Evolutionary conservation across 1,139 yeast species (phyloP).

Genomic region (Hanseniaspora uvarum): DNA sequence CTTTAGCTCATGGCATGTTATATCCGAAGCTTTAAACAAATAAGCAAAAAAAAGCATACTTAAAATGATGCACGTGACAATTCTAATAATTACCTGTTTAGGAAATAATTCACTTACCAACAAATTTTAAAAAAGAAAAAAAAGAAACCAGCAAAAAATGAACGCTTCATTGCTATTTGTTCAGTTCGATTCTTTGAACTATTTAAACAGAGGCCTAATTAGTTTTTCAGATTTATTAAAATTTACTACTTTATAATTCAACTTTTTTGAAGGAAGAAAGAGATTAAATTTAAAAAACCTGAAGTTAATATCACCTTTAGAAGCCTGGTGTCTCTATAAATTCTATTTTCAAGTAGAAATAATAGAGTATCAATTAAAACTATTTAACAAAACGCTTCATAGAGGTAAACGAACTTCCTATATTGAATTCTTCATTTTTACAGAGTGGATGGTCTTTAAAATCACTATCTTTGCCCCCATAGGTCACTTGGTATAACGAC

Average conservation of each 20-base stretch:
- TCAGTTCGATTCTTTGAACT: neutral
- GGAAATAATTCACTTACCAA: neutral
- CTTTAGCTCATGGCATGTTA: too few relatives aligned
- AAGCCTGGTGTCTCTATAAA: conserved; percentile 1
- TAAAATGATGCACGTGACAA: neutral
- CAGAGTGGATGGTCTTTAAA: conserved; percentile 17
- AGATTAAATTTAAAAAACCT: conserved; percentile 1
- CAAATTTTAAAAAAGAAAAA: neutral
- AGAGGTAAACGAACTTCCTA: conserved; percentile 33
- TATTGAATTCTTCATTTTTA: conserved; percentile 19
- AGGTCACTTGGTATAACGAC: conserved; percentile 6
- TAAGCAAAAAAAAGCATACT: too few relatives aligned
- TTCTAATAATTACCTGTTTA: neutral
- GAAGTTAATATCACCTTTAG: conserved; percentile 14
- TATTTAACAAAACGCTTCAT: conserved; percentile 23
- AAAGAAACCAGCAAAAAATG: too few relatives aligned
- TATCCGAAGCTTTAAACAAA: too few relatives aligned
- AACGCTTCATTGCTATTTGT: too few relatives aligned
- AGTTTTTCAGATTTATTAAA: too few relatives aligned
- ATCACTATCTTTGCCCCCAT: conserved; percentile 18
- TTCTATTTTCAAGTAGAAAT: conserved; percentile 13
- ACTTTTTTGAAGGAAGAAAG: neutral
- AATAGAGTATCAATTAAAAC: neutral
- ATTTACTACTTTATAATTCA: neutral
- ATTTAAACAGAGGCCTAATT: neutral